Evolutionary conservation across 2,329 filamentous ascomycete genomes (phyloP), one percentile per base, ranked within the genome.

Genomic region (Clarireedia paspali): DNA sequence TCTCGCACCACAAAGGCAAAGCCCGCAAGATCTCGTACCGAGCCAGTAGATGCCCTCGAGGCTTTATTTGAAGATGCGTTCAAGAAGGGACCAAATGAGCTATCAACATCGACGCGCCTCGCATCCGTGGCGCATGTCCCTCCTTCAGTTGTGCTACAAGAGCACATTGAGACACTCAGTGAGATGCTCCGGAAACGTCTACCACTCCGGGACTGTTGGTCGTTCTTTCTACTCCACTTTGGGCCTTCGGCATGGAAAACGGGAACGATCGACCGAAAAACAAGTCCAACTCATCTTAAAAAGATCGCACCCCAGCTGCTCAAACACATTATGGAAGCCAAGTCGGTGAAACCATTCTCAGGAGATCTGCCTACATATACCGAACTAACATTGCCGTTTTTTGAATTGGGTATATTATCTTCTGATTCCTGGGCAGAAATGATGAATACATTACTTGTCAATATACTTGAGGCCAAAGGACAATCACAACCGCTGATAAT

Each of bases 151-250:
- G 61, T 63, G 40, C 57, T 64, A 23, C 69, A 68, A 47, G 60
- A 65, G 46, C 48, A 66, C 57, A 61, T 59, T 6, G 61, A 66
- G 24, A 56, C 55, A 24, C 57, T 70, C 6, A 64, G 60, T 26
- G 53, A 60, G 24, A 67, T 68, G 61, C 58, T 70, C n/a, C 34
- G 20, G 20, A 46, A 62, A 12, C 47, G 50, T 27, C 23, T 38
- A n/a, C 57, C 59, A 10, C 53, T 63, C 12, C 44, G 36, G 9
- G 64, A 67, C 7, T 60, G 62, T 17, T 70, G 67, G 67, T 40
- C 61, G 24, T 69, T 67, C 57, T 70, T 70, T 39, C 40, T 65
- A 3, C 56, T 66, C 50, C 59, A 69, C 53, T 68, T 69, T 56
- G 62, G 65, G 27, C 65, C 66, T n/a, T 49, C 59, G n/a, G 56